Conservation (phyloP, 352 stramenopile genomes). For the Hyaloperonospora arabidopsidis region DNA sequence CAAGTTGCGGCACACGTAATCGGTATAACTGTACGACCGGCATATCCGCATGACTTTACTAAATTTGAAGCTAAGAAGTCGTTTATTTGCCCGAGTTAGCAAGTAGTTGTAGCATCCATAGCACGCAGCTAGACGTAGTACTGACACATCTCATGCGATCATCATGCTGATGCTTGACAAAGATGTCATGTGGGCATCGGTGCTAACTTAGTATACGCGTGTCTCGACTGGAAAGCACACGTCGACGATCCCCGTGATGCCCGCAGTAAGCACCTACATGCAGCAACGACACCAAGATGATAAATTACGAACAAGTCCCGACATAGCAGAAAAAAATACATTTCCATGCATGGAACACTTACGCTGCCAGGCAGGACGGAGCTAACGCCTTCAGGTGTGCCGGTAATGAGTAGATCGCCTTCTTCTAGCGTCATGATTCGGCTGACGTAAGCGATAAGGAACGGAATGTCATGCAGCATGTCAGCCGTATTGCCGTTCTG, state of each 20-base stretch:
- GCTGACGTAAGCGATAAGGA: constrained; percentile 67
- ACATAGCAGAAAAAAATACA: neutral
- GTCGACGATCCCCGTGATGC: constrained; percentile 63
- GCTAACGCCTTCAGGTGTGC: constrained; percentile 72
- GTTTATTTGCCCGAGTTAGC: too few relatives aligned
- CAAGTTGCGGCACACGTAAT: too few relatives aligned
- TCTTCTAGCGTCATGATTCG: constrained; percentile 81
- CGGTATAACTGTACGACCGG: too few relatives aligned
- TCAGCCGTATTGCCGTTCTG: constrained; percentile 66
- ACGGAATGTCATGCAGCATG: constrained; percentile 79
- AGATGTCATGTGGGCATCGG: neutral
- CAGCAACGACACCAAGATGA: neutral
- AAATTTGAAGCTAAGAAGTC: too few relatives aligned
- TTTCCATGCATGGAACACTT: constrained; percentile 8
- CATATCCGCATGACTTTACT: too few relatives aligned
- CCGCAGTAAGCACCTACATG: constrained; percentile 53
- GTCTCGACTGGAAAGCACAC: constrained; percentile 57
- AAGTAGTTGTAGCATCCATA: too few relatives aligned
- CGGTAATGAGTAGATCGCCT: constrained; percentile 80
- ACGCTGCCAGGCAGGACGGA: constrained; percentile 54
- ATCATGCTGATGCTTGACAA: neutral
- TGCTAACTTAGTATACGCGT: constrained; percentile 42
- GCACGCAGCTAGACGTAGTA: too few relatives aligned
- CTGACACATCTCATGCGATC: neutral
- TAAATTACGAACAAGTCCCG: neutral